Evolutionary conservation across 495 filamentous ascomycete species (phyloP), one percentile per base, ranked within the genome.

Genomic region (Jackrogersella minutella): DNA sequence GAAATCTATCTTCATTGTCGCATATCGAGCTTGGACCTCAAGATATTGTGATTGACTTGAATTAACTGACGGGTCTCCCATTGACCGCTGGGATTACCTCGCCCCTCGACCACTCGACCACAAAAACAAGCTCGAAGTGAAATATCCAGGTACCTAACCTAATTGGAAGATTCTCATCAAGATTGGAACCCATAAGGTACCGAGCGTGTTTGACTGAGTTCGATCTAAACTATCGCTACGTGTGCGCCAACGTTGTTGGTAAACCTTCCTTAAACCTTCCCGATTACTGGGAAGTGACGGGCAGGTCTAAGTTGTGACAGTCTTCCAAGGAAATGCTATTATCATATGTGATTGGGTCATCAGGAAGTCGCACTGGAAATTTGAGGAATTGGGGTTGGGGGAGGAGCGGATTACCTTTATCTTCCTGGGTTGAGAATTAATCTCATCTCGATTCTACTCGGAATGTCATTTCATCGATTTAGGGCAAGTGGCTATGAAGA

Each of bases 291-390:
- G 51, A 50, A 63, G 41, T 34, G n/a, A 28, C 30, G 16, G 40
- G 2, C 11, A 21, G 14, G 51, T 14, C 14, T 49, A 33, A 58
- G 28, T 58, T 8, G 16, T 52, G n/a, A 34, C 2, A 11, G 31
- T 40, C 31, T 44, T 37, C 16, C 9, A 31, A 37, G 62, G 62
- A 56, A 46, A 65, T 65, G 62, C 28, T 54, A 53, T 17, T 52
- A 24, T 34, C 31, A 43, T 13, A 58, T n/a, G 40, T 65, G 30
- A 46, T 2, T 44, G 46, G 46, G n/a, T 33, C 54, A 24, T 28
- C 17, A 39, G 54, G 40, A 65, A 65, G 53, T 54, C 52, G 55
- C 54, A 46, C 16, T 37, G 13, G 53, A 44, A 58, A 65, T 13
- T 22, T 41, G 14, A 37, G 46, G 19, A 47, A 59, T 31, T n/a